Conservation (phyloP, 345 rosid species). For the Clausena lansium region DNA sequence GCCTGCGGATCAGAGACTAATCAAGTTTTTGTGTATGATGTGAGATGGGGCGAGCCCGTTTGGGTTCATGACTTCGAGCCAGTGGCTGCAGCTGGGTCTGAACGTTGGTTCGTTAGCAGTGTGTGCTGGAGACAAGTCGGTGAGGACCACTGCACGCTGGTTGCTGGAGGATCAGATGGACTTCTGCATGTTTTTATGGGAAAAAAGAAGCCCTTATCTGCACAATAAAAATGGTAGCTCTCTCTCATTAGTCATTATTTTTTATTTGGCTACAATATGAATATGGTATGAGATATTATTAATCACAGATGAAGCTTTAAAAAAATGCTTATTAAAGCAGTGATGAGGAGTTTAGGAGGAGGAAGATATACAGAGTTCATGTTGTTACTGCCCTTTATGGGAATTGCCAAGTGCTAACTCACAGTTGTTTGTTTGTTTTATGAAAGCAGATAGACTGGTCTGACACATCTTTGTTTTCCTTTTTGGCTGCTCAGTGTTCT, state of each 20-base stretch:
- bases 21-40: constrained; percentile 72
- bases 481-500: neutral
- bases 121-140: constrained; percentile 77
- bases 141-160: constrained; percentile 60
- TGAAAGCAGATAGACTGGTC: neutral
- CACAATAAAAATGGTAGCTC: neutral
- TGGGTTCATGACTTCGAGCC: constrained; percentile 61
- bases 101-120: constrained; percentile 59
- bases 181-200: constrained; percentile 55
- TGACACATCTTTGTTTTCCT: neutral
- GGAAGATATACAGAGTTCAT: neutral
- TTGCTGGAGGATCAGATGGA: constrained; percentile 88
- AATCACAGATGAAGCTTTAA: too few species aligned
- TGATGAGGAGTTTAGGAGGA: neutral
- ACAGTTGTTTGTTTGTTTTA: neutral
- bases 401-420: neutral
- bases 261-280: too few species aligned
- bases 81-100: constrained; percentile 11
- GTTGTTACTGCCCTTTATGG: neutral
- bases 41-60: constrained; percentile 74
- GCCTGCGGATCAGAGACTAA: constrained; percentile 84
- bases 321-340: too few species aligned
- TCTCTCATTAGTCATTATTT: too few species aligned
- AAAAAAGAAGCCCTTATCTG: constrained; percentile 21
- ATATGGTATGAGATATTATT: too few species aligned